Evolutionary conservation across 176 grass and related monocot species (phyloP).

Genomic region (Echinochloa phyllopogon): DNA sequence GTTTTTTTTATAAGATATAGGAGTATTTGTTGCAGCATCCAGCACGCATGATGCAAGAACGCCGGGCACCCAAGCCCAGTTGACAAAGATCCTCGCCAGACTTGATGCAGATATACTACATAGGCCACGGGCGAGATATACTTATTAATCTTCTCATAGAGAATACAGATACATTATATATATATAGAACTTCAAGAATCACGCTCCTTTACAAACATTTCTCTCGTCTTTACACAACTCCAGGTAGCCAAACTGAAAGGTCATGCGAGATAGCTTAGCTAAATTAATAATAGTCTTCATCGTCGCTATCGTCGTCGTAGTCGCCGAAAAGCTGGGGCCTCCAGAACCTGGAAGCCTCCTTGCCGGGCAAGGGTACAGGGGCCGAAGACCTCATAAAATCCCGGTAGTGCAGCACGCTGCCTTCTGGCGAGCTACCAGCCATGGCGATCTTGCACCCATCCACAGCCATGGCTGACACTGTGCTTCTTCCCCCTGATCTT

Average conservation of each 20-base stretch:
- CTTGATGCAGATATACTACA: not conserved
- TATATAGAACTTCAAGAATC: not conserved
- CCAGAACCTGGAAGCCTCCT: constrained; percentile 72
- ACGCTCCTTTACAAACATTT: constrained; percentile 13
- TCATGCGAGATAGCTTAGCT: not conserved
- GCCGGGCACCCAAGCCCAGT: not conserved
- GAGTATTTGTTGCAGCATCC: not conserved
- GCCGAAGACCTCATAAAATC: constrained; percentile 63
- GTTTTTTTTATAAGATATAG: too few relatives aligned
- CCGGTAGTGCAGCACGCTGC: constrained; percentile 50
- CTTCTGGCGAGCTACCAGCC: constrained; percentile 29
- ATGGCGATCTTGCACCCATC: constrained; percentile 68
- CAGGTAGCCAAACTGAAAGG: not conserved
- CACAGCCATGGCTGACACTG: constrained; percentile 68
- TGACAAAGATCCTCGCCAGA: not conserved
- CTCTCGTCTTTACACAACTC: not conserved
- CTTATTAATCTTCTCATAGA: not conserved
- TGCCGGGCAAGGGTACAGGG: constrained; percentile 44
- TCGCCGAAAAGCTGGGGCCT: constrained; percentile 21
- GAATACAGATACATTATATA: not conserved
- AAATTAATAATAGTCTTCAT: constrained; percentile 19
- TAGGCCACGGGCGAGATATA: not conserved
- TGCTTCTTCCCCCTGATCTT: constrained; percentile 25
- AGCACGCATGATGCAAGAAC: not conserved
- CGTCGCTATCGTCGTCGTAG: not conserved